Conservation (phyloP, 208 protist genomes). For the Acanthamoeba healyi region DNA sequence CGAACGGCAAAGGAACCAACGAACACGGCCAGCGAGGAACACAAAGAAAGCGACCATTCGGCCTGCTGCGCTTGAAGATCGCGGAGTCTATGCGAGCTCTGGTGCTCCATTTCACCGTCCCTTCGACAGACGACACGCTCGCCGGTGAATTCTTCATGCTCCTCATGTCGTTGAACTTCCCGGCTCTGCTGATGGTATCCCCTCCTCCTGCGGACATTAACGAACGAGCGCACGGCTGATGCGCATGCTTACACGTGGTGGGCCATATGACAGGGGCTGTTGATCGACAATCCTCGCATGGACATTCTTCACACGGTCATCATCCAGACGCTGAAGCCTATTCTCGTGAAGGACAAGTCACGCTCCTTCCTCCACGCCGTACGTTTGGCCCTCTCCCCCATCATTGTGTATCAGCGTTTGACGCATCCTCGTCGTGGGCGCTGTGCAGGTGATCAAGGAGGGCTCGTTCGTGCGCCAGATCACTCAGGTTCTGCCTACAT, state of each 20-base stretch:
- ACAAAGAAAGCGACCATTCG: neutral
- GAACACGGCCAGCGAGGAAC: neutral
- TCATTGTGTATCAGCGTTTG: too few species aligned
- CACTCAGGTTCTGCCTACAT: neutral
- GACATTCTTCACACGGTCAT: constrained; percentile 61
- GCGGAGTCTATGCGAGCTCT: neutral
- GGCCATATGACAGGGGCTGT: neutral
- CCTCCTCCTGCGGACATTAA: neutral
- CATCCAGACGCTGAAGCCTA: constrained; percentile 50
- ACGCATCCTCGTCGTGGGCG: too few species aligned
- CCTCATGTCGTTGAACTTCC: neutral
- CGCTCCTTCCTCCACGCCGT: neutral
- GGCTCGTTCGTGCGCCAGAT: neutral
- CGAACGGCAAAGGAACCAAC: neutral
- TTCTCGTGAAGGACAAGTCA: constrained; percentile 17
- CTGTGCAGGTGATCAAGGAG: neutral
- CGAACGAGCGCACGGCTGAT: too few species aligned
- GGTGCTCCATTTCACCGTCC: constrained; percentile 23
- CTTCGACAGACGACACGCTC: neutral
- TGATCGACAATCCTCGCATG: constrained; percentile 28
- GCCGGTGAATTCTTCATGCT: neutral
- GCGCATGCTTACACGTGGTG: too few species aligned
- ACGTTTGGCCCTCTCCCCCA: too few species aligned
- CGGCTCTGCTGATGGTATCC: constrained; percentile 9
- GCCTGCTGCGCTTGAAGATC: constrained; percentile 23